Evolutionary conservation across 148 eudicot species (phyloP).

Genomic region (Vaccinium corymbosum): DNA sequence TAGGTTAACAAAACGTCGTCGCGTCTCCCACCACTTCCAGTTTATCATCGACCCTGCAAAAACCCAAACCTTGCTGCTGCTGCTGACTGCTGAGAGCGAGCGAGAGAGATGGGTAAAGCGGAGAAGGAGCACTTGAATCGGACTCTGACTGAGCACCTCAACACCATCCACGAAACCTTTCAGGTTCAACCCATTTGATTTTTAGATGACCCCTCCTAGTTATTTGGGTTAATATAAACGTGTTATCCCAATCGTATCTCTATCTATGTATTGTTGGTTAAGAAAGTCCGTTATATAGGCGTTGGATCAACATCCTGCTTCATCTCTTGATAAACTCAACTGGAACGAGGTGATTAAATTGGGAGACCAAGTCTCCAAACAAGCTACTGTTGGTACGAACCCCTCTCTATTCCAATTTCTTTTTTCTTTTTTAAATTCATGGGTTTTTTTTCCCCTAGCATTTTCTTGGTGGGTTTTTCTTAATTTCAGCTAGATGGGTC

Average conservation of each 20-base stretch:
- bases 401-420: constrained; percentile 9
- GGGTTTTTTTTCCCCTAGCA: not conserved
- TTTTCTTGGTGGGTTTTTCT: not conserved
- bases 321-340: constrained; percentile 58
- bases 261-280: not conserved
- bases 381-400: constrained; percentile 65
- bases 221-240: not conserved
- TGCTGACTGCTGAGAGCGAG: constrained; percentile 9
- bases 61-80: constrained; percentile 18
- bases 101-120: constrained; percentile 43
- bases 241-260: not conserved
- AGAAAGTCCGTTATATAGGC: constrained; percentile 24
- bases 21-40: not conserved
- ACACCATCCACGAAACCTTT: constrained; percentile 55
- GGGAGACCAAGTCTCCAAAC: constrained; percentile 81
- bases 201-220: not conserved
- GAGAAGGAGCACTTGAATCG: constrained; percentile 40
- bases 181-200: constrained; percentile 26
- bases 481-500: not conserved
- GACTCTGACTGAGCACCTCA: constrained; percentile 35
- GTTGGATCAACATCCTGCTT: constrained; percentile 59
- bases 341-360: constrained; percentile 74
- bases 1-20: not conserved
- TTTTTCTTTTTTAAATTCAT: not conserved
- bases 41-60: not conserved